phyloP scores from a whole-genome alignment of 1,139 yeast species.

The Suhomyces chickasaworum region DNA sequence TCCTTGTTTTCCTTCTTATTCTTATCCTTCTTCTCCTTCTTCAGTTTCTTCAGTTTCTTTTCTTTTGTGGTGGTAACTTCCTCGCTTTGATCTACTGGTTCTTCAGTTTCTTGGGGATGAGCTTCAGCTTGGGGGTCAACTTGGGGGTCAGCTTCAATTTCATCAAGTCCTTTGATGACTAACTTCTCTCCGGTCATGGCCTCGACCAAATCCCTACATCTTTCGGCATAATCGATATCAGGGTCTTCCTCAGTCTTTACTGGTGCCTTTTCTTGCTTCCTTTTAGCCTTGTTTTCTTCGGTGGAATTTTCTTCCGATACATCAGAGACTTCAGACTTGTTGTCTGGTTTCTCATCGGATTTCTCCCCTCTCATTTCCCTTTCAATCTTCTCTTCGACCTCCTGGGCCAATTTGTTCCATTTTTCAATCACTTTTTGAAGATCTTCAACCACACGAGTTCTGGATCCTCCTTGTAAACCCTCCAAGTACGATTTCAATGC shows the following conservation, averaged over 20 bases:
- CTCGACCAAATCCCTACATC: constrained; percentile 44
- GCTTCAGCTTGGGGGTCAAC: neutral
- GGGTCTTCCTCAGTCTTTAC: constrained; percentile 18
- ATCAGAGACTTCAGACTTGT: constrained; percentile 17
- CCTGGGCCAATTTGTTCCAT: constrained; percentile 59
- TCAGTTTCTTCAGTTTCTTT: constrained; percentile 12
- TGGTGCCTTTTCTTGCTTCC: constrained; percentile 14
- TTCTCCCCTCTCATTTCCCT: constrained; percentile 30
- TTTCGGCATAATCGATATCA: constrained; percentile 42
- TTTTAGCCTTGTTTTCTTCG: constrained; percentile 17
- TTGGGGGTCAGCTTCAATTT: constrained; percentile 2
- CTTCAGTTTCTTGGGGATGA: neutral
- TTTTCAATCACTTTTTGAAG: constrained; percentile 47
- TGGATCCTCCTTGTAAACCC: constrained; percentile 75
- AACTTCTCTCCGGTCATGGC: constrained; percentile 41
- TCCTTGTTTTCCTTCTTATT: constrained; percentile 6
- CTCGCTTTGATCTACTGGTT: constrained; percentile 15
- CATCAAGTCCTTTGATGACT: constrained; percentile 38
- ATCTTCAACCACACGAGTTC: constrained; percentile 57
- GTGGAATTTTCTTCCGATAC: constrained; percentile 20
- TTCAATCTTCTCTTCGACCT: constrained; percentile 42
- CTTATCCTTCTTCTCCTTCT: constrained; percentile 13
- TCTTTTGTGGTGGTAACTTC: constrained; percentile 10
- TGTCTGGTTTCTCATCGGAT: constrained; percentile 18
- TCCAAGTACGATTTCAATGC: constrained; percentile 60